Conservation (phyloP, 805 yeast genomes). For the Phaffomyces thermotolerans region DNA sequence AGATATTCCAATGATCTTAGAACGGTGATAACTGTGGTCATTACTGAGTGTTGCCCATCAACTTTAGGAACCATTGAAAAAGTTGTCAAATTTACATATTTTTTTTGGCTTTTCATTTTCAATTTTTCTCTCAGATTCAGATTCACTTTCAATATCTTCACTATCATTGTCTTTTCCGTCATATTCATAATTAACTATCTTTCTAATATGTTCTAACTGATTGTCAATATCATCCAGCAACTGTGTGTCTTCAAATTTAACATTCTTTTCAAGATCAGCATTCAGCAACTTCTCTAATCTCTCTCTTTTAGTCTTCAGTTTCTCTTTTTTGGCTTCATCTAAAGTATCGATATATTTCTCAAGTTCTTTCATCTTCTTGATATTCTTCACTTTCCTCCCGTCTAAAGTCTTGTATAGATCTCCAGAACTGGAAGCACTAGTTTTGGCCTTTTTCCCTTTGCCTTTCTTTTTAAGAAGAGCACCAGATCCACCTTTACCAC, state of each 20-base stretch:
- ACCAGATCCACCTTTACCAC: constrained; percentile 51
- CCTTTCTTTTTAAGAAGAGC: constrained; percentile 35
- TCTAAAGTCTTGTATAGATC: constrained; percentile 35
- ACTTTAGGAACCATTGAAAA: constrained; percentile 5
- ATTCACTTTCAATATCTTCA: neutral
- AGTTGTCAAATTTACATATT: constrained; percentile 1
- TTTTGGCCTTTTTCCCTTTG: constrained; percentile 28
- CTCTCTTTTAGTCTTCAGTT: constrained; percentile 28
- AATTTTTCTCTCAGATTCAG: too few species aligned
- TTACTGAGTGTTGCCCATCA: too few species aligned
- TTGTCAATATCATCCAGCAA: constrained; percentile 33
- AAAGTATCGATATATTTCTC: constrained; percentile 21
- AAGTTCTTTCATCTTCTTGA: constrained; percentile 31
- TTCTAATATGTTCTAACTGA: constrained; percentile 29
- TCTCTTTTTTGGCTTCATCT: constrained; percentile 12
- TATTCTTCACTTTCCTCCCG: constrained; percentile 31
- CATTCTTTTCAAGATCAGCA: constrained; percentile 21
- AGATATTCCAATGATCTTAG: too few species aligned
- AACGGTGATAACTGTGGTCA: too few species aligned
- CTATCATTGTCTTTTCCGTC: constrained; percentile 5
- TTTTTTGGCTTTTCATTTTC: neutral
- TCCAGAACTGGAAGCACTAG: constrained; percentile 17
- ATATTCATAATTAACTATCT: constrained; percentile 16
- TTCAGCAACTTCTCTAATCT: constrained; percentile 30
- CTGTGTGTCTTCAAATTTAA: constrained; percentile 30